Conservation (phyloP, 495 filamentous ascomycete genomes). For the Tuber calosporum region DNA sequence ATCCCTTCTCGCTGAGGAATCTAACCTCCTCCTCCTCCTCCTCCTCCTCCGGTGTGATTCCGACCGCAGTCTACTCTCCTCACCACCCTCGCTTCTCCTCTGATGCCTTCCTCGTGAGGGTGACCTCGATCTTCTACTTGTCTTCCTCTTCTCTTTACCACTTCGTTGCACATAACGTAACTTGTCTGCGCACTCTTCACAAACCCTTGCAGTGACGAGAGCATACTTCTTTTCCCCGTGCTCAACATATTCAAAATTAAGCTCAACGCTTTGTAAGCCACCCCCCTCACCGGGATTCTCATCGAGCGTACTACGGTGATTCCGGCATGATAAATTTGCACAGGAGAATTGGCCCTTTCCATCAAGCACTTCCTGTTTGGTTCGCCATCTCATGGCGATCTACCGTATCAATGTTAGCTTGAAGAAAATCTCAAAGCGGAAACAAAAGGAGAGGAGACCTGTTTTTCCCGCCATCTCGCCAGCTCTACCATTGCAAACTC, state of each 20-base stretch:
- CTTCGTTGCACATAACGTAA: constrained; percentile 30
- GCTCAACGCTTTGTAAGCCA: constrained; percentile 33
- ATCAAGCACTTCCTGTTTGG: constrained; percentile 39
- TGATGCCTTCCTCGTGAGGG: constrained; percentile 10
- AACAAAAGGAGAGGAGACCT: constrained; percentile 12
- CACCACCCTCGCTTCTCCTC: constrained; percentile 2
- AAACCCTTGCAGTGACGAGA: constrained; percentile 40
- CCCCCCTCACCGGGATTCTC: constrained; percentile 28
- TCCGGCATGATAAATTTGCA: constrained; percentile 33
- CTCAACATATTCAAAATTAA: constrained; percentile 41
- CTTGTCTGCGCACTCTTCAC: constrained; percentile 34
- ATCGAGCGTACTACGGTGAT: constrained; percentile 31
- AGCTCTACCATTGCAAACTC: constrained; percentile 41
- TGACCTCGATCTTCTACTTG: constrained; percentile 16
- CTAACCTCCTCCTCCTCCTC: constrained; percentile 1
- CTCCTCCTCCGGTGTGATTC: not conserved
- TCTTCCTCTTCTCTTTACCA: constrained; percentile 13
- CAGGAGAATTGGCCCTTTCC: constrained; percentile 40
- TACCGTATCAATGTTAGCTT: constrained; percentile 16
- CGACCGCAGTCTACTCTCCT: not conserved
- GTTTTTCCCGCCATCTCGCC: constrained; percentile 33
- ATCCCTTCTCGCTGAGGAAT: not conserved
- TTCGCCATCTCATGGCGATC: constrained; percentile 42
- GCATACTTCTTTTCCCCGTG: constrained; percentile 34
- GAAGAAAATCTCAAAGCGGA: not conserved